phyloP scores from a whole-genome alignment of 805 yeast species.

The Candida koratica region DNA sequence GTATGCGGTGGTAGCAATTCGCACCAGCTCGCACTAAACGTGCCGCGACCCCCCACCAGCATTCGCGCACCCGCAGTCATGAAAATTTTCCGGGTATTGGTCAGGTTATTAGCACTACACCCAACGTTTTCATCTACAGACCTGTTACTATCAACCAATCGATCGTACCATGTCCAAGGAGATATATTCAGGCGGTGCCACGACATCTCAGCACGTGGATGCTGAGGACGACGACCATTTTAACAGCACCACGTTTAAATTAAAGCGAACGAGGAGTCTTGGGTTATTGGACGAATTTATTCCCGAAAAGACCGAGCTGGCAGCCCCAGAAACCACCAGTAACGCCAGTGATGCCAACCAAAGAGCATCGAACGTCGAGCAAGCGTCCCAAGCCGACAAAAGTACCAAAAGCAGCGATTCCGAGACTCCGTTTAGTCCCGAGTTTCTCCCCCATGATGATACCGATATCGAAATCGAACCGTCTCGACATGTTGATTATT shows the following conservation, averaged over 20 bases:
- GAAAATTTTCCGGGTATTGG: slow-evolving; percentile 7
- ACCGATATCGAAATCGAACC: slow-evolving; percentile 77
- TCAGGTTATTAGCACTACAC: too few relatives aligned
- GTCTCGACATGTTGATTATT: slow-evolving; percentile 86
- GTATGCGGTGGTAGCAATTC: too few relatives aligned
- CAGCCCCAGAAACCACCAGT: background rate
- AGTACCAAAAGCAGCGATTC: slow-evolving; percentile 4
- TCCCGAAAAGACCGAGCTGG: slow-evolving; percentile 9
- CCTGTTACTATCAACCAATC: too few relatives aligned
- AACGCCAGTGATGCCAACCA: background rate
- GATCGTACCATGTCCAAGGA: slow-evolving; percentile 19
- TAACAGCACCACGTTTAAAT: slow-evolving; percentile 62
- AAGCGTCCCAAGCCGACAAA: slow-evolving; percentile 1
- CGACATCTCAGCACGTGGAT: slow-evolving; percentile 63
- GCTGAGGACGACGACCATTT: slow-evolving; percentile 71
- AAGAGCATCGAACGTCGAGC: background rate
- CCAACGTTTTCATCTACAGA: too few relatives aligned
- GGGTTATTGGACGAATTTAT: slow-evolving; percentile 73
- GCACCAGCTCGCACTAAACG: too few relatives aligned
- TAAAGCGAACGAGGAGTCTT: slow-evolving; percentile 78
- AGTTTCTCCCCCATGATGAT: slow-evolving; percentile 72
- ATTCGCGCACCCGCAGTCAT: slow-evolving; percentile 6
- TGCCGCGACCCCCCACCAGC: background rate
- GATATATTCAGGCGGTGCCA: slow-evolving; percentile 55
- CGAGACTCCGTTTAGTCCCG: slow-evolving; percentile 23